These are phyloP conservation scores for Leptomonas pyrrhocoris DNA, from an alignment of 208 protist species.

Conservation along the genomic window DNA sequence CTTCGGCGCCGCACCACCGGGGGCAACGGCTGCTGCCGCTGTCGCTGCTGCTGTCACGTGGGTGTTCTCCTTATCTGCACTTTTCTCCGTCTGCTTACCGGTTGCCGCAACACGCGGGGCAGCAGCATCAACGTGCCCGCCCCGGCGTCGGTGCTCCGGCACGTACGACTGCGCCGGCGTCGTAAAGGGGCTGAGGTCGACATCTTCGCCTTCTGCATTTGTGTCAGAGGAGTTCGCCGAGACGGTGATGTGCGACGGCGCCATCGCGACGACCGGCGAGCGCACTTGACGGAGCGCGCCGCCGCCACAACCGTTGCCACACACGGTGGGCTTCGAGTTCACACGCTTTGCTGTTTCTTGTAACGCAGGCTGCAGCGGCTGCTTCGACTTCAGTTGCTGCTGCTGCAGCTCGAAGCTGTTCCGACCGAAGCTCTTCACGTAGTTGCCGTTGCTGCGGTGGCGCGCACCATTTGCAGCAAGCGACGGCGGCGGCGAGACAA, in stretches of 20 bases:
- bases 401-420: constrained; percentile 23
- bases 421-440: constrained; percentile 25
- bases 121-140: background rate
- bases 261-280: background rate
- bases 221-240: background rate
- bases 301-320: background rate
- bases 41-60: background rate
- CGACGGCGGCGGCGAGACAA: constrained; percentile 26
- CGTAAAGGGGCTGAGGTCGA: constrained; percentile 25
- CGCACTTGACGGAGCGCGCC: background rate
- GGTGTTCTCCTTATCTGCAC: constrained; percentile 14
- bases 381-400: constrained; percentile 10
- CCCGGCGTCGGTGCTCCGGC: constrained; percentile 5
- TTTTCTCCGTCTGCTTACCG: background rate
- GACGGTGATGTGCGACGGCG: background rate
- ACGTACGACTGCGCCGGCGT: constrained; percentile 28
- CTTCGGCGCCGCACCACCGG: background rate
- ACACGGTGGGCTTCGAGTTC: constrained; percentile 2
- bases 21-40: constrained; percentile 2
- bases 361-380: constrained; percentile 1
- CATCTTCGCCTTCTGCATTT: background rate
- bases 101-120: background rate
- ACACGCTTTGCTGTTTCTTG: constrained; percentile 17
- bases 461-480: constrained; percentile 8
- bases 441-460: constrained; percentile 25